These are phyloP conservation scores for Phytopythium boreale DNA, from an alignment of 352 stramenopile species.

Conservation along the genomic window DNA sequence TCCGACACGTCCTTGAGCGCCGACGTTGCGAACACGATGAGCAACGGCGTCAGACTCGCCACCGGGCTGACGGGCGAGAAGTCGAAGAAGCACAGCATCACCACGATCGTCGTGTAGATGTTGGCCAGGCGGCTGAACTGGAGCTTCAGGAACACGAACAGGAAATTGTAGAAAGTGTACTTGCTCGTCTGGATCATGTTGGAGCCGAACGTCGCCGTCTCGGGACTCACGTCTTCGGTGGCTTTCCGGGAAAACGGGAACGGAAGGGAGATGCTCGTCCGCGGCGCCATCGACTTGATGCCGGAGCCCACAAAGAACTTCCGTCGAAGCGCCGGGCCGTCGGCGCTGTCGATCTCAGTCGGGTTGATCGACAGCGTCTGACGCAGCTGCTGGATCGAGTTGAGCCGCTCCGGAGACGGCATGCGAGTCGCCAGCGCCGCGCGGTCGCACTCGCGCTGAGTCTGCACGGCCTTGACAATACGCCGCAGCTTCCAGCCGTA, in stretches of 20 bases:
- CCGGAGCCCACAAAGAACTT: conserved; percentile 42
- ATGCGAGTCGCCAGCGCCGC: conserved; percentile 77
- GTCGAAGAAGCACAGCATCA: conserved; percentile 87
- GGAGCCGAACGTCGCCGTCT: conserved; percentile 46
- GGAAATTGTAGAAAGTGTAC: conserved; percentile 91
- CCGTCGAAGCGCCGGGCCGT: conserved; percentile 31
- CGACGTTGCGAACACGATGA: conserved; percentile 89
- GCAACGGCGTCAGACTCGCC: conserved; percentile 76
- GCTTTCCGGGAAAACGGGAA: conserved; percentile 8
- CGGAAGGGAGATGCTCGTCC: conserved; percentile 19
- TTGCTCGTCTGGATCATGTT: conserved; percentile 88
- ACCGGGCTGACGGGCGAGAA: conserved; percentile 84
- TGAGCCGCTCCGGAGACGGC: conserved; percentile 39
- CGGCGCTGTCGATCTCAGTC: conserved; percentile 39
- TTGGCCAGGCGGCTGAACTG: conserved; percentile 89
- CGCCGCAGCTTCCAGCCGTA: conserved; percentile 88
- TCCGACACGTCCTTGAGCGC: conserved; percentile 85
- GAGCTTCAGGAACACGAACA: conserved; percentile 89
- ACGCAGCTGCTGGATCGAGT: conserved; percentile 41
- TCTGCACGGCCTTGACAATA: conserved; percentile 83
- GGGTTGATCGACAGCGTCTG: conserved; percentile 64
- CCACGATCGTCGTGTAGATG: conserved; percentile 87
- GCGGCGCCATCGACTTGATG: conserved; percentile 10
- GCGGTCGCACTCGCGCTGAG: conserved; percentile 76
- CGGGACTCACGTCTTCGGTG: conserved; percentile 10